Conservation (phyloP, 495 filamentous ascomycete species). For the Bacidia rubella region DNA sequence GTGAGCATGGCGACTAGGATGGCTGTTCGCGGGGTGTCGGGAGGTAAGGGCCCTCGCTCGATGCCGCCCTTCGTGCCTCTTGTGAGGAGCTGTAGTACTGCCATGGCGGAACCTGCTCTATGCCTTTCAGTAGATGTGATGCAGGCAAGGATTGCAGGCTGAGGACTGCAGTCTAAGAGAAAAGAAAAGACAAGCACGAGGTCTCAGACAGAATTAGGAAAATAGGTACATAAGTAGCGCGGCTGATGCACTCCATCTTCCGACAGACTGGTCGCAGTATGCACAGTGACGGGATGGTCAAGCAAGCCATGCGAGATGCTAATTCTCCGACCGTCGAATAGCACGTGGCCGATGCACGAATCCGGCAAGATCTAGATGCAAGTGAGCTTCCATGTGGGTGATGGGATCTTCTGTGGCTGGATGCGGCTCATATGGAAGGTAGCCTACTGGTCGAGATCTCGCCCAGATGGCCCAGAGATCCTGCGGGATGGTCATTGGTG, state of each 20-base stretch:
- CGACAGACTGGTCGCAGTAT: background rate
- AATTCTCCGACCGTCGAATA: background rate
- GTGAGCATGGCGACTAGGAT: conserved; percentile 15
- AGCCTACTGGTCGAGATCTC: background rate
- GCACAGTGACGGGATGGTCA: background rate
- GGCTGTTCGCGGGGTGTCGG: conserved; percentile 10
- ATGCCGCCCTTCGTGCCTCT: conserved; percentile 8
- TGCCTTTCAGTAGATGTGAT: no score
- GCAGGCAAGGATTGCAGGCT: background rate
- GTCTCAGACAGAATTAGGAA: background rate
- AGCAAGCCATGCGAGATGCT: background rate
- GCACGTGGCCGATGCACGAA: background rate
- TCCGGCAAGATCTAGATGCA: background rate
- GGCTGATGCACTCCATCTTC: background rate
- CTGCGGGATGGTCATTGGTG: background rate
- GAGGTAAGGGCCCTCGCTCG: conserved; percentile 10
- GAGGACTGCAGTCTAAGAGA: background rate
- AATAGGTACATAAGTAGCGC: background rate
- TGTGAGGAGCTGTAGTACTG: background rate
- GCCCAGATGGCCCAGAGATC: background rate
- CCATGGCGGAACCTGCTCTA: background rate
- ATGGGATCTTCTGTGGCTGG: no score
- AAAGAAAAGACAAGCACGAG: background rate
- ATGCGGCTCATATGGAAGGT: background rate
- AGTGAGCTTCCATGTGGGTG: no score